Conservation (phyloP, 345 rosid genomes). For the Gossypium mustelinum region DNA sequence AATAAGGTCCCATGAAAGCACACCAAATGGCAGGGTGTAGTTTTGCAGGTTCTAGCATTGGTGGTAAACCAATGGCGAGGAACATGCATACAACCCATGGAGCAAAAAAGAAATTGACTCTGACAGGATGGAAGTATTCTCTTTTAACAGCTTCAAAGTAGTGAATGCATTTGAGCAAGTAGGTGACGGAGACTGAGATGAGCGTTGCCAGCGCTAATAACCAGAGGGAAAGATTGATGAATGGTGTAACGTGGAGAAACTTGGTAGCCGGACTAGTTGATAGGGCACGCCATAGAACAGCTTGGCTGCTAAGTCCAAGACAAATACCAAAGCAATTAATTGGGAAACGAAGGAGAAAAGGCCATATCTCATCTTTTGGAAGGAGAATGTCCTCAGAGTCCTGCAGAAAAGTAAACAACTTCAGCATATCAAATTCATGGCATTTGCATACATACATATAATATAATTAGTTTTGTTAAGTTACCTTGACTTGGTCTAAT, state of each 20-base stretch:
- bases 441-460: background rate
- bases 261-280: conserved; percentile 67
- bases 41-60: conserved; percentile 31
- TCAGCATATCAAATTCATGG: background rate
- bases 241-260: conserved; percentile 63
- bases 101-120: conserved; percentile 91
- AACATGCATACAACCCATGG: conserved; percentile 99
- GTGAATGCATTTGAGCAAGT: conserved; percentile 76
- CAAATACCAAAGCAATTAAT: conserved; percentile 87
- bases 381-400: conserved; percentile 81
- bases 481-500: conserved; percentile 91
- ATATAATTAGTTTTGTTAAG: background rate
- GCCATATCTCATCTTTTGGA: conserved; percentile 87
- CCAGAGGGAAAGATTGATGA: conserved; percentile 72
- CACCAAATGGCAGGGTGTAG: conserved; percentile 81
- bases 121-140: conserved; percentile 84
- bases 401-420: conserved; percentile 32
- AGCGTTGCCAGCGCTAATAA: conserved; percentile 52
- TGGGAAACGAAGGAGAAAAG: conserved; percentile 90
- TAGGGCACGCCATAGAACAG: conserved; percentile 71
- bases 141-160: conserved; percentile 92
- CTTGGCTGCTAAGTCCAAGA: conserved; percentile 89
- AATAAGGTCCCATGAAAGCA: conserved; percentile 72
- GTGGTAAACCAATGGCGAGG: conserved; percentile 71
- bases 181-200: conserved; percentile 55